phyloP scores from a whole-genome alignment of 2,329 filamentous ascomycete genomes.

The Trichophyton simii region DNA sequence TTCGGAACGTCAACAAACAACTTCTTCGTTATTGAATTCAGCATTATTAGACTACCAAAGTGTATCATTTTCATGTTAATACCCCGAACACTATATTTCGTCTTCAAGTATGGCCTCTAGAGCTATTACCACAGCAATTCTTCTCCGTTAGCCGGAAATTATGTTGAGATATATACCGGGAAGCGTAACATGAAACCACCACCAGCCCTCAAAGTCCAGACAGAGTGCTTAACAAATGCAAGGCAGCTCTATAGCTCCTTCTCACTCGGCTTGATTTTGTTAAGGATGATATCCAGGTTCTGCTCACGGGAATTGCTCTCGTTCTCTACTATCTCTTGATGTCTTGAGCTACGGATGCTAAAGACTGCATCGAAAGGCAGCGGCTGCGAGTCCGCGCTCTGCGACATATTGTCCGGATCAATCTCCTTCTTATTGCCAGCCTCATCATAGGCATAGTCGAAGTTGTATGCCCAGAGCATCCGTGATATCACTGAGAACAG shows the following conservation, averaged over 20 bases:
- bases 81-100: too few species aligned
- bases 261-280: not conserved
- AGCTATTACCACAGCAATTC: too few species aligned
- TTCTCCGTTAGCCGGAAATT: too few species aligned
- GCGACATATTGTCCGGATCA: constrained; percentile 17
- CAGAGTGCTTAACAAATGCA: too few species aligned
- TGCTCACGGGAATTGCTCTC: constrained; percentile 16
- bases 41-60: too few species aligned
- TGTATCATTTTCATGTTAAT: too few species aligned
- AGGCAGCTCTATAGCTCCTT: not conserved
- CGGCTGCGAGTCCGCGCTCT: constrained; percentile 7
- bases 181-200: too few species aligned
- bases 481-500: constrained; percentile 45
- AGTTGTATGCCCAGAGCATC: constrained; percentile 36
- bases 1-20: too few species aligned
- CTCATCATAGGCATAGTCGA: constrained; percentile 8
- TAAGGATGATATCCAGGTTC: constrained; percentile 5
- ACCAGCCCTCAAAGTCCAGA: too few species aligned
- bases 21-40: too few species aligned
- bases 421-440: constrained; percentile 18
- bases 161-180: too few species aligned
- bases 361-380: constrained; percentile 20
- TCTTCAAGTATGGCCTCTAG: too few species aligned
- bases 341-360: constrained; percentile 15
- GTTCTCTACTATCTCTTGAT: constrained; percentile 14